phyloP scores from a whole-genome alignment of 2,329 filamentous ascomycete genomes.

The Clarireedia paspali region DNA sequence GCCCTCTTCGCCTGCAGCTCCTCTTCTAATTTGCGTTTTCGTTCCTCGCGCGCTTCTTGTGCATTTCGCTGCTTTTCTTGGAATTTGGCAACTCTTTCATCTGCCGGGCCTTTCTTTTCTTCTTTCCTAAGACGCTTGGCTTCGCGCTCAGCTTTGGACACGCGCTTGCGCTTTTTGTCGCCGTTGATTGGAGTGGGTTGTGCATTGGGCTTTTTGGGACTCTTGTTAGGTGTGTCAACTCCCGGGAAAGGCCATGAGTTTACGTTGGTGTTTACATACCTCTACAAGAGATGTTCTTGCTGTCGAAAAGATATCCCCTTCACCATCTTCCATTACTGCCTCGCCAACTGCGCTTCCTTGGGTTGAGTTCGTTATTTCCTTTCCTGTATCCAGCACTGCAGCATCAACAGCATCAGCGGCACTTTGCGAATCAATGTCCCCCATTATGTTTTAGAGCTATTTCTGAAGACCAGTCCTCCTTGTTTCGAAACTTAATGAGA shows the following conservation, averaged over 20 bases:
- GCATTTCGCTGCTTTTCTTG: background rate
- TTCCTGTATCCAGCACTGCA: background rate
- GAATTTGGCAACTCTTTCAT: background rate
- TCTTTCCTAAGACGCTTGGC: conserved; percentile 1
- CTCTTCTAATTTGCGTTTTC: background rate
- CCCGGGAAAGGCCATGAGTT: background rate
- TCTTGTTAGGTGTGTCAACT: background rate
- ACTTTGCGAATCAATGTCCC: background rate
- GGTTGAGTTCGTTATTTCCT: background rate
- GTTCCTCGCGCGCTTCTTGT: background rate
- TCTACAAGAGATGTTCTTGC: background rate
- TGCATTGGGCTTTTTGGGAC: background rate
- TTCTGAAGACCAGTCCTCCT: background rate
- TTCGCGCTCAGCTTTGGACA: conserved; percentile 3
- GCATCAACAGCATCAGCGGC: background rate
- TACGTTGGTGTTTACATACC: background rate
- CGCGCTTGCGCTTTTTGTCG: conserved; percentile 4
- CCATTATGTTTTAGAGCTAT: background rate
- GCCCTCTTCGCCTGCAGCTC: background rate
- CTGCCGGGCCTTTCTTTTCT: background rate
- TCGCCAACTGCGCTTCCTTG: background rate
- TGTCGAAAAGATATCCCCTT: background rate
- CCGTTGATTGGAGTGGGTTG: background rate
- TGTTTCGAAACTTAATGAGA: background rate
- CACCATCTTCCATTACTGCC: background rate